Base-by-base conservation (phyloP, 306 rosid species). In the Notholithocarpus densiflorus region DNA sequence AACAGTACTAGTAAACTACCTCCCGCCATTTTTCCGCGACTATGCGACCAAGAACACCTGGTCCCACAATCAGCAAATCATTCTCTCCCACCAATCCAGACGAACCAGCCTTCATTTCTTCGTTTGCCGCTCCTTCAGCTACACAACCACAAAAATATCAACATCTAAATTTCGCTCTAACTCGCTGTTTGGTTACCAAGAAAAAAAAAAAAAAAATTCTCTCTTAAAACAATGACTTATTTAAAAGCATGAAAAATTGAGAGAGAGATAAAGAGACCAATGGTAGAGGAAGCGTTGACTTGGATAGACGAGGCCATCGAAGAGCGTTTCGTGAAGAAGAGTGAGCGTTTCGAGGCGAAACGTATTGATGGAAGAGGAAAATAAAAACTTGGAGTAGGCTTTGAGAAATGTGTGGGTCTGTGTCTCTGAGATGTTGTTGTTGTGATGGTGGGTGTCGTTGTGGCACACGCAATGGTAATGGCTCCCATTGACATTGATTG, bases 21-120 rank as follows among this genome's bases (percentile, higher is more conserved):
- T 93, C 78, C 26, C 89, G 89, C 99, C 99, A 95, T 79, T 86
- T 82, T 37, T 90, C 77, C 34, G 98, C 99, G 0, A 95, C 97
- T 68, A 93, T 84, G 69, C 99, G 97, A 64, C 98, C 99, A 19
- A 95, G 95, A 83, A 93, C 90, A 1, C 99, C 99, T 1, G 99
- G 98, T 76, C 99, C 99, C 19, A 93, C 97, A 21, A 95, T 88
- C 24, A 95, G 84, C 62, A 95, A 88, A 75, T 91, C 91, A 7
- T 90, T 81, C 10, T 85, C 79, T 78, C 93, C 91, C 65, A 91
- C 79, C 32, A 75, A 5, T 5, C 56, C 85, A 72, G 93, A 80
- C 64, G 90, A 82, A 23, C 89, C 64, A 62, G 37, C 59, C 53
- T 62, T 80, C 76, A 83, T 77, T 52, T 78, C 85, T 76, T 85